phyloP scores from a whole-genome alignment of 163 green algal genomes.

The Scenedesmus sp. region DNA sequence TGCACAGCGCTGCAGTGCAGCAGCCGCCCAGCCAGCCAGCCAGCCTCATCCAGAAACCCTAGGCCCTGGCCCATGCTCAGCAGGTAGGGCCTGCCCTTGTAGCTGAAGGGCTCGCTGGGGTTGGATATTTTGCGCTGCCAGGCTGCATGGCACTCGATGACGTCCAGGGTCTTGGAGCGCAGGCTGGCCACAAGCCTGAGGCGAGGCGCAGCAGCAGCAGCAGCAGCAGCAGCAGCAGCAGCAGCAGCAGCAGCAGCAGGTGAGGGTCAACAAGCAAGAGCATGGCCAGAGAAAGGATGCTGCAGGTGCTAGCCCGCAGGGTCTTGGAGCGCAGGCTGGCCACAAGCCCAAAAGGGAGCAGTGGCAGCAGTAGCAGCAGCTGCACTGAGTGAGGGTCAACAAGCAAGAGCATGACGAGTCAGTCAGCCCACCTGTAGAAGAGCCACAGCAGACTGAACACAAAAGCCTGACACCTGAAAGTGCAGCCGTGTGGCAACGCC shows the following conservation, averaged over 20 bases:
- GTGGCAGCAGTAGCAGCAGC: no score
- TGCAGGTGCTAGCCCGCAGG: neutral
- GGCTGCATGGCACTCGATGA: conserved; percentile 33
- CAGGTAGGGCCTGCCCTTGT: conserved; percentile 29
- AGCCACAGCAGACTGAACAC: neutral
- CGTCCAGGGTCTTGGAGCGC: conserved; percentile 23
- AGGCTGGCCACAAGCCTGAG: conserved; percentile 31
- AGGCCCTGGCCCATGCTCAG: neutral
- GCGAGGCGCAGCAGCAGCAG: neutral
- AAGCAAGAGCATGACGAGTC: no score
- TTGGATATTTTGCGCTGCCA: conserved; percentile 31
- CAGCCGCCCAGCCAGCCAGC: conserved; percentile 35
- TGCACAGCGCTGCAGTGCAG: conserved; percentile 42
- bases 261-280: no score
- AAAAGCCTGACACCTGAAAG: neutral
- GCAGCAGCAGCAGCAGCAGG: no score
- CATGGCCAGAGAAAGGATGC: no score
- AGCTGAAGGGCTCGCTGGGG: conserved; percentile 21
- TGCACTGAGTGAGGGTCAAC: no score
- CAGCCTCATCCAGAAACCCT: conserved; percentile 11
- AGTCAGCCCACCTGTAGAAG: no score
- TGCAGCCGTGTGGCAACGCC: neutral
- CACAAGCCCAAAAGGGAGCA: neutral
- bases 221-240: neutral
- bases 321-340: conserved; percentile 21